Conservation (phyloP, 2,329 filamentous ascomycete species). For the Colletotrichum lindemuthianum region DNA sequence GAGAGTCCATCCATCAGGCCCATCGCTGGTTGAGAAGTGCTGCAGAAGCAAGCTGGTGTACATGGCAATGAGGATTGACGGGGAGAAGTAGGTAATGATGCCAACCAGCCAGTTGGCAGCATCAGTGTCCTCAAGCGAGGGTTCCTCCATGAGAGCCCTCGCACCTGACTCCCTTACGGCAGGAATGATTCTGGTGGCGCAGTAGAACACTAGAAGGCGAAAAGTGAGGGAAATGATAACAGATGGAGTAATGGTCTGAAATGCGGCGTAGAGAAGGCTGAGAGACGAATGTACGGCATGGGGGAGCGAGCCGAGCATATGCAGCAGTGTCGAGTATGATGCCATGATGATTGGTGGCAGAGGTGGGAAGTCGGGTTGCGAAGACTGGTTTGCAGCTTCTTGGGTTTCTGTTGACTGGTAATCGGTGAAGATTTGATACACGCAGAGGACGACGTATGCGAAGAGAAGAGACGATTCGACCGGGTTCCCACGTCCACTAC, state of each 20-base stretch:
- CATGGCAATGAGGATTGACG: constrained; percentile 92
- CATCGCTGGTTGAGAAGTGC: constrained; percentile 85
- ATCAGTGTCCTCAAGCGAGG: constrained; percentile 85
- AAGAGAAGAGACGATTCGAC: constrained; percentile 34
- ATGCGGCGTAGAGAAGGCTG: constrained; percentile 87
- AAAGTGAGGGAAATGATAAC: constrained; percentile 96
- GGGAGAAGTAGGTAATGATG: constrained; percentile 92
- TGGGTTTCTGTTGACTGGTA: constrained; percentile 84
- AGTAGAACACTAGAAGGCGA: constrained; percentile 94
- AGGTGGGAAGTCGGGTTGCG: constrained; percentile 92
- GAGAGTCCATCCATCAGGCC: constrained; percentile 82
- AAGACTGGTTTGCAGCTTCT: constrained; percentile 57
- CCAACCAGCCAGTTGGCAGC: constrained; percentile 82
- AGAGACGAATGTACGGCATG: constrained; percentile 84
- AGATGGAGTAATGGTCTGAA: constrained; percentile 94
- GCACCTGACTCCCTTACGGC: constrained; percentile 90
- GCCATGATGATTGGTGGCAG: constrained; percentile 98
- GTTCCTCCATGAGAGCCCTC: constrained; percentile 83
- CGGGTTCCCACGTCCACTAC: constrained; percentile 91
- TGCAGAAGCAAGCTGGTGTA: constrained; percentile 96
- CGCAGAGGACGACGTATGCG: constrained; percentile 96
- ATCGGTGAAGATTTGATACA: constrained; percentile 99
- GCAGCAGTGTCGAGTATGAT: constrained; percentile 90
- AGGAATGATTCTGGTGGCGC: constrained; percentile 93
- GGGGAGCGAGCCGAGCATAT: constrained; percentile 84